A percentile compares a stretch with the other conserved stretches of the same genome.
Evolutionary conservation across 768 basidiomycete genomes (phyloP).

Genomic region (Glaciozyma antarctica): DNA sequence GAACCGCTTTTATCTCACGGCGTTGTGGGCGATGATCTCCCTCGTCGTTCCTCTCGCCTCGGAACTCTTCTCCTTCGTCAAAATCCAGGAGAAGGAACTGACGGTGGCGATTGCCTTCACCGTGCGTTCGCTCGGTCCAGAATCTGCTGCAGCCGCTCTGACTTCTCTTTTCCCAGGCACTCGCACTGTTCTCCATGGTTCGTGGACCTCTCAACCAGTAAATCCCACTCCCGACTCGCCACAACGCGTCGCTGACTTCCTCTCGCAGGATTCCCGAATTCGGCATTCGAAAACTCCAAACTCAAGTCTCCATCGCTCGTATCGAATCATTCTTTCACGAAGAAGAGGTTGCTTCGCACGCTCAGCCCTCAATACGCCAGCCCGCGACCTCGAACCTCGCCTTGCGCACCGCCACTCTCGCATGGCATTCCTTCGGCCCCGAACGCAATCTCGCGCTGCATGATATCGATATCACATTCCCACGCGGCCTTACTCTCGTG

Average conservation of each 20-base stretch:
- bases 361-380: neutral
- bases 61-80: slow-evolving; percentile 19
- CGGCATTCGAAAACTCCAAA: slow-evolving; percentile 65
- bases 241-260: neutral
- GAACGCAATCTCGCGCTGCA: slow-evolving; percentile 48
- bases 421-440: slow-evolving; percentile 16
- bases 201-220: slow-evolving; percentile 55
- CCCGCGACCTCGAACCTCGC: neutral
- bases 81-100: slow-evolving; percentile 57
- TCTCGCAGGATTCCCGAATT: slow-evolving; percentile 53
- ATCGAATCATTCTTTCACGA: slow-evolving; percentile 49
- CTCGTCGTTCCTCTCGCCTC: slow-evolving; percentile 16
- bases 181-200: slow-evolving; percentile 68
- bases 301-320: slow-evolving; percentile 57
- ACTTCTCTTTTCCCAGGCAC: slow-evolving; percentile 39
- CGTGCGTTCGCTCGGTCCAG: slow-evolving; percentile 29
- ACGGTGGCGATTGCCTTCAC: slow-evolving; percentile 78
- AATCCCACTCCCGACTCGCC: neutral
- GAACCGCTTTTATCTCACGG: slow-evolving; percentile 1
- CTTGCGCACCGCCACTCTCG: neutral
- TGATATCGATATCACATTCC: slow-evolving; percentile 62
- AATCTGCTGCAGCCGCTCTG: neutral
- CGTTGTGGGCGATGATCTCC: slow-evolving; percentile 10
- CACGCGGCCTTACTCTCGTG: slow-evolving; percentile 60
- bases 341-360: slow-evolving; percentile 40